Base-by-base conservation (phyloP, 2,329 filamentous ascomycete genomes). In the Chaetomiaceae sp. region DNA sequence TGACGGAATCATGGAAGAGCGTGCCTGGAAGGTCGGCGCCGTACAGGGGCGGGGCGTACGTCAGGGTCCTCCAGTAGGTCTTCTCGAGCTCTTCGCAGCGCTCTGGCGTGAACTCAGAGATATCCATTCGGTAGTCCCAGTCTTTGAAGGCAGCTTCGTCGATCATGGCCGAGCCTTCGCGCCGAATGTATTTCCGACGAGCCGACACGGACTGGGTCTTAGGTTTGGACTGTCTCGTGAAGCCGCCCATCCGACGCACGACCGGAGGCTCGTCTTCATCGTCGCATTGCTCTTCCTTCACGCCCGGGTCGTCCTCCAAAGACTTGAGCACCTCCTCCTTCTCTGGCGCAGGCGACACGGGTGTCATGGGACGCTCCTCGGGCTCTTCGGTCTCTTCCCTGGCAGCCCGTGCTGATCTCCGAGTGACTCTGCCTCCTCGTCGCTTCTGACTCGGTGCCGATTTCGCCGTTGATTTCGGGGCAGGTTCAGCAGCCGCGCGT, bases 11-110 rank as follows among this genome's bases (percentile, higher is more conserved):
- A 62, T 94, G 85, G 68, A 99, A 99, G 2, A 99, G 80, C 0
- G 92, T 96, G 12, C 94, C 94, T 63, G 91, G 91, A 81, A 99
- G 89, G 70, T 99, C 94, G 7, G 94, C 94, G 48, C 94, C 94
- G 63, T 99, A 99, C 69, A 99, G 82, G 0, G 94, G 94, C 53
- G 89, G 86, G 43, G 92, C 95, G 71, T 95, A 99, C 20, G 91
- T 96, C 58, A 99, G 78, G 1, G 90, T 96, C 72, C 95, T 96
- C 94, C 94, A 99, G 72, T 99, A 99, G 39, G 86, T 87, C 49
- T 89, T 87, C 71, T 99, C 94, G 6, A 99, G 79, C 67, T 99
- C 94, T 62, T 95, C 90, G 67, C 94, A 97, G 55, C 95, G 82
- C 69, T 97, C 92, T 0, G 87, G 80, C 0, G 91, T 95, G 67